Percentiles rank a stretch among this genome's conserved stretches.
Evolutionary conservation across 495 filamentous ascomycete genomes (phyloP).

Genomic region (Daldinia concentrica): DNA sequence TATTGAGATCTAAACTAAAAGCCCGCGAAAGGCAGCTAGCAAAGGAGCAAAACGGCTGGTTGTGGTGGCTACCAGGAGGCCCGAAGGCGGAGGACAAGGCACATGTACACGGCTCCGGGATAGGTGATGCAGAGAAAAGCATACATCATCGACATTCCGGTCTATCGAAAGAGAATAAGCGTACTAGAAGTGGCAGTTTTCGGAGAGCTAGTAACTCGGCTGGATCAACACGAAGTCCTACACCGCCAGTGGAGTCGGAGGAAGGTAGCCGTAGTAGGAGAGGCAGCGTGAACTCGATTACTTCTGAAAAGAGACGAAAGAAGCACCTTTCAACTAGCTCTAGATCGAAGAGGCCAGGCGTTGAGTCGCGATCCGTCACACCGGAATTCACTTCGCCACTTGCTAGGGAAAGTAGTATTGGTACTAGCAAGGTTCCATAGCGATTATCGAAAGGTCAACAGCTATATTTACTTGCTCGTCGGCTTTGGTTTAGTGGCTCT

Average conservation of each 20-base stretch:
- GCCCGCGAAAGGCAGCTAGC: conserved; percentile 71
- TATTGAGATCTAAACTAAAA: conserved; percentile 73
- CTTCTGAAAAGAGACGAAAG: conserved; percentile 62
- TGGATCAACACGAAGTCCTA: conserved; percentile 58
- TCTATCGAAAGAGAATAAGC: conserved; percentile 55
- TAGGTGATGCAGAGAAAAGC: conserved; percentile 45
- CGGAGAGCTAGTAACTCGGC: conserved; percentile 58
- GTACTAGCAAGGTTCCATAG: conserved; percentile 33
- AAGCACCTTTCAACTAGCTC: conserved; percentile 49
- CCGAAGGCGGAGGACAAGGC: conserved; percentile 47
- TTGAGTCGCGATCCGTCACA: conserved; percentile 59
- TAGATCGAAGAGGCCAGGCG: conserved; percentile 49
- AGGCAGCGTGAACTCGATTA: conserved; percentile 57
- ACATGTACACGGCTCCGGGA: conserved; percentile 29
- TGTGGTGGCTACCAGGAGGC: conserved; percentile 78
- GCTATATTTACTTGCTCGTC: conserved; percentile 1
- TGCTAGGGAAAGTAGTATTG: conserved; percentile 57
- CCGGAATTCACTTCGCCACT: conserved; percentile 62
- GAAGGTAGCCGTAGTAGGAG: conserved; percentile 52
- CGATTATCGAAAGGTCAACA: background rate
- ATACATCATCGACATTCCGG: conserved; percentile 51
- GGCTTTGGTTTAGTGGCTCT: background rate
- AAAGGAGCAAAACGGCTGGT: conserved; percentile 75
- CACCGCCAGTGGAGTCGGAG: conserved; percentile 59
- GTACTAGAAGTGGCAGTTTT: conserved; percentile 58